Base-by-base conservation (phyloP, 2,329 filamentous ascomycete species). In the Alternaria novae-zelandiae region DNA sequence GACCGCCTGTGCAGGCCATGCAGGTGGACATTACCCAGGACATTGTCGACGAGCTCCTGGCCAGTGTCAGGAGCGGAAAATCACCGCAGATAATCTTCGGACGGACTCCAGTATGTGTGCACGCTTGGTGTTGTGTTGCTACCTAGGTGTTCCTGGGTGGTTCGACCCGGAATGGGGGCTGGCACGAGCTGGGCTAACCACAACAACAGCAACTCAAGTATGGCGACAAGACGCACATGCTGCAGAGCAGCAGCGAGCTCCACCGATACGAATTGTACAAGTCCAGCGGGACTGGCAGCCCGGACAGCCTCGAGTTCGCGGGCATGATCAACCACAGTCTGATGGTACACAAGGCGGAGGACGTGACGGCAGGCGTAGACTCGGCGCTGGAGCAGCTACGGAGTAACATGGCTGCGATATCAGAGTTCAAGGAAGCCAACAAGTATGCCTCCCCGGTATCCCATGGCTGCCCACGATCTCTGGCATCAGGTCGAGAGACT, bases 351-450 rank as follows among this genome's bases (percentile, higher is more conserved):
- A 85, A 85, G 77, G 84, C 84, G 43, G 82, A 85, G 74, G 81
- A 85, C 74, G 85, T 82, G 36, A 86, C 84, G 46, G 84, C 85
- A 26, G 86, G 85, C 64, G 84, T 84, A 43, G 88, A 90, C 75
- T 84, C 86, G 63, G 88, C 88, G 26, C 77, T 90, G 76, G 86
- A 86, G 57, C 84, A 83, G 43, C 81, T 90, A 57, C 85, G 88
- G 76, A 86, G 83, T 74, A 88, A 83, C 71, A 82, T 90, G 75
- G 88, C 84, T 64, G 85, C 86, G 21, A 84, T 87, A 55, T 83
- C 88, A 72, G 83, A 88, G 72, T 84, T 87, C 67, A 89, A 88
- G 78, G 84, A 88, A 76, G 87, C 87, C 41, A 88, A 87, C 75
- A 86, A 86, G 81, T 83, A 78, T 74, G 80, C 76, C 69, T 75